phyloP scores from a whole-genome alignment of 2,329 filamentous ascomycete species.

The Alternaria dauci region DNA sequence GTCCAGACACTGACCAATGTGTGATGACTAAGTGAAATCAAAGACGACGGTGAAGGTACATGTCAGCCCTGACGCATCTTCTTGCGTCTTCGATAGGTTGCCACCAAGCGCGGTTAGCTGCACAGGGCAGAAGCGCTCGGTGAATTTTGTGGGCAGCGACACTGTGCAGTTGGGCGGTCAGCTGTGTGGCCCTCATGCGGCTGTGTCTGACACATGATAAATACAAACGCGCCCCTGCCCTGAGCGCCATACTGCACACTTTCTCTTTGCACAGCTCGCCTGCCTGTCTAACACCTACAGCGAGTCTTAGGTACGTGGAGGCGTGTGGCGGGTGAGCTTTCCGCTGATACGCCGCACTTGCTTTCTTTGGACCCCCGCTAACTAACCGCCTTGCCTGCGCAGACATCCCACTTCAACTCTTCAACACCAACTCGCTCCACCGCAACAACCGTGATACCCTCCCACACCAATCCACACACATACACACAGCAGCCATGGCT shows the following conservation, averaged over 20 bases:
- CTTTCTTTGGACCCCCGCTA: slow-evolving; percentile 39
- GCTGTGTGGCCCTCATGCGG: slow-evolving; percentile 29
- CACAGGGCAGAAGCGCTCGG: slow-evolving; percentile 30
- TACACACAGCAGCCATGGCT: slow-evolving; percentile 67
- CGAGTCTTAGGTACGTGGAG: slow-evolving; percentile 32
- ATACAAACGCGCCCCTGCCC: slow-evolving; percentile 30
- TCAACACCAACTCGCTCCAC: slow-evolving; percentile 41
- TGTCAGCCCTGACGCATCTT: slow-evolving; percentile 35
- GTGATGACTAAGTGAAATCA: slow-evolving; percentile 25
- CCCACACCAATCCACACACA: slow-evolving; percentile 24
- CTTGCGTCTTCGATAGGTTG: slow-evolving; percentile 41
- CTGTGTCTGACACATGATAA: slow-evolving; percentile 33
- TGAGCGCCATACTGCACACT: slow-evolving; percentile 12
- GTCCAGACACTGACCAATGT: slow-evolving; percentile 21
- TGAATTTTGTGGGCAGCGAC: slow-evolving; percentile 40
- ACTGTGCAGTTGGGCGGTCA: slow-evolving; percentile 22
- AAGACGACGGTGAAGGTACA: slow-evolving; percentile 31
- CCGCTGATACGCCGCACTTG: slow-evolving; percentile 49
- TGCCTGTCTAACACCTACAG: slow-evolving; percentile 10
- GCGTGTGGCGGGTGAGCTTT: slow-evolving; percentile 35
- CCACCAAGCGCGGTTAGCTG: slow-evolving; percentile 35
- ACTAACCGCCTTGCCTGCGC: slow-evolving; percentile 42
- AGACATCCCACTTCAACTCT: slow-evolving; percentile 49
- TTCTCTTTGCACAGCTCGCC: slow-evolving; percentile 12
- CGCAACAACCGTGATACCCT: slow-evolving; percentile 19